Conservation (phyloP, 2,329 filamentous ascomycete species). For the Nigrospora osmanthi region DNA sequence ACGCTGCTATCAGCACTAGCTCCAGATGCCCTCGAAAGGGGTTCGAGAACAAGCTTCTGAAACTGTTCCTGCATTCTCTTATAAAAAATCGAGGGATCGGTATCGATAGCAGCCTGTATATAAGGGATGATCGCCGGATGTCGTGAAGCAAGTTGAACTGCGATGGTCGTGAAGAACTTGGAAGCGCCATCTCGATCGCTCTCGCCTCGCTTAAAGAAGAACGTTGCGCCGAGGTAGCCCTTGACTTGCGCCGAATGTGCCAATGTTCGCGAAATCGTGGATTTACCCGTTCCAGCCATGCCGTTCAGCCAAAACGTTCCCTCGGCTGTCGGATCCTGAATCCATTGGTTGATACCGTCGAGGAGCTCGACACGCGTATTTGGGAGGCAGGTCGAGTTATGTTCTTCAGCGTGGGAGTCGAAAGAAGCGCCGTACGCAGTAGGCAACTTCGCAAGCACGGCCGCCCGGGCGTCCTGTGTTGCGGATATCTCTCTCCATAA, state of each 20-base stretch:
- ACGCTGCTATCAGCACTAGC: not conserved
- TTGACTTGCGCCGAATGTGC: too few relatives aligned
- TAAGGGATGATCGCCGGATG: constrained; percentile 16
- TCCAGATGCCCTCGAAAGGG: too few relatives aligned
- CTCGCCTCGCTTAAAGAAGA: constrained; percentile 36
- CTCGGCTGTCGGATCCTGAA: too few relatives aligned
- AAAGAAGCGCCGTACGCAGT: not conserved
- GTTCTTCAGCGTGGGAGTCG: not conserved
- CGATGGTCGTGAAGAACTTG: constrained; percentile 30
- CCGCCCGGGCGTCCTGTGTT: too few relatives aligned
- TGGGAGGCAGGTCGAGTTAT: too few relatives aligned
- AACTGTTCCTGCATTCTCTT: too few relatives aligned
- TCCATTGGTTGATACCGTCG: too few relatives aligned
- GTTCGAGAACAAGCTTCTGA: too few relatives aligned
- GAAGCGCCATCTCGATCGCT: constrained; percentile 24
- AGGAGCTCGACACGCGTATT: too few relatives aligned
- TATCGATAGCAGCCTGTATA: constrained; percentile 20
- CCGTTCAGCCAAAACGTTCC: constrained; percentile 22
- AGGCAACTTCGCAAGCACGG: too few relatives aligned
- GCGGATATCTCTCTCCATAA: too few relatives aligned
- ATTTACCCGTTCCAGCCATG: constrained; percentile 31
- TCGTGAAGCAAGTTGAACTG: constrained; percentile 17
- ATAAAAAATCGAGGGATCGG: constrained; percentile 21
- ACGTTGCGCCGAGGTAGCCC: constrained; percentile 14
- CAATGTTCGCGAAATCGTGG: constrained; percentile 12